Conservation (phyloP, 768 basidiomycete genomes). For the Gloeopeniophorella convolvens region DNA sequence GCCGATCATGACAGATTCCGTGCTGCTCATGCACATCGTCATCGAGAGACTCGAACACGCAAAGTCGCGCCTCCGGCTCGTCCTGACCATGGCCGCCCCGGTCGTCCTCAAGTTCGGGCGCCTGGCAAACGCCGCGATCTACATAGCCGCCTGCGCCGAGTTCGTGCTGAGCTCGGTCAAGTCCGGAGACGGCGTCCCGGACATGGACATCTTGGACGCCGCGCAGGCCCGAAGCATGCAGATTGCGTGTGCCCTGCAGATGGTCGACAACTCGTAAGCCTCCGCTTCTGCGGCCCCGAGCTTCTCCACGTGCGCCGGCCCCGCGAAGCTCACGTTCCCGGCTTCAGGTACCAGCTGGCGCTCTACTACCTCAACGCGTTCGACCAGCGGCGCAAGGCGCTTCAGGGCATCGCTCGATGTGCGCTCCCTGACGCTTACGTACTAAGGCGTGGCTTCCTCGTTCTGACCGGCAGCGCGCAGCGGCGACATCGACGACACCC, state of each 20-base stretch:
- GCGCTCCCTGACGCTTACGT: not conserved
- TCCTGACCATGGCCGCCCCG: slow-evolving; percentile 7
- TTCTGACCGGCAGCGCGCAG: not conserved
- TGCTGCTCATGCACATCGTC: slow-evolving; percentile 9
- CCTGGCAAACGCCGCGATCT: slow-evolving; percentile 10
- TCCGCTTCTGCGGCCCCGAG: not conserved
- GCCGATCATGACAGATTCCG: slow-evolving; percentile 8
- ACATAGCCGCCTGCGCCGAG: slow-evolving; percentile 11
- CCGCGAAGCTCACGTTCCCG: too few species aligned
- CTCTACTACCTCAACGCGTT: slow-evolving; percentile 12
- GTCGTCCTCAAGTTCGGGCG: slow-evolving; percentile 14
- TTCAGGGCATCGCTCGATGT: not conserved
- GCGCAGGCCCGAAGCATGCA: slow-evolving; percentile 14
- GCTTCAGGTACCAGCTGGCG: slow-evolving; percentile 9
- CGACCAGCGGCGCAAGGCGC: slow-evolving; percentile 7
- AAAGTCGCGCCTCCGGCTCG: slow-evolving; percentile 3
- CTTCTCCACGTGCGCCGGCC: too few species aligned
- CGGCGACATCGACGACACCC: slow-evolving; percentile 8
- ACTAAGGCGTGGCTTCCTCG: not conserved
- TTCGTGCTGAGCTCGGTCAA: slow-evolving; percentile 11
- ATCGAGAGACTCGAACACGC: slow-evolving; percentile 9
- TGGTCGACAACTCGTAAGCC: slow-evolving; percentile 13
- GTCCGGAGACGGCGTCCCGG: slow-evolving; percentile 7
- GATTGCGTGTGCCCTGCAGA: slow-evolving; percentile 10
- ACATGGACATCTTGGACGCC: slow-evolving; percentile 8